These are phyloP conservation scores for Candida endomychidarum DNA, from an alignment of 805 yeast genomes.

Conservation along the genomic window DNA sequence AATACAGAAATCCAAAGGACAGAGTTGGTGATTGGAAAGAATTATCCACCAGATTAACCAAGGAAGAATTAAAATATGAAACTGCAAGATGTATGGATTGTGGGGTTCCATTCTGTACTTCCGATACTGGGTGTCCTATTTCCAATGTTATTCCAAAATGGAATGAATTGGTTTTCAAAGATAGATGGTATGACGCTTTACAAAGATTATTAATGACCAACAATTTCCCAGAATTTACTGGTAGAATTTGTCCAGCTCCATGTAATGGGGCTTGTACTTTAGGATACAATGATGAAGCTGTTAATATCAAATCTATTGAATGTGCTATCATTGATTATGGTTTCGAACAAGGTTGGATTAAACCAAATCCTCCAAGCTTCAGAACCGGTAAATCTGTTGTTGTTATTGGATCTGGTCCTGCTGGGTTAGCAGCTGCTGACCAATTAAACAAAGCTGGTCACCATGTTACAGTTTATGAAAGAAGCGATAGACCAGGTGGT, in stretches of 20 bases:
- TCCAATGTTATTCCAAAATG: constrained; percentile 97
- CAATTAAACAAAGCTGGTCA: constrained; percentile 97
- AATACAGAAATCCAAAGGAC: constrained; percentile 71
- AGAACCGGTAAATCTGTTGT: constrained; percentile 89
- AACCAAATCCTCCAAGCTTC: constrained; percentile 70
- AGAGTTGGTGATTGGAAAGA: constrained; percentile 93
- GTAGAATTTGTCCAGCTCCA: constrained; percentile 98
- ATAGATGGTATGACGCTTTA: constrained; percentile 91
- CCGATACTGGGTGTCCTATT: constrained; percentile 97
- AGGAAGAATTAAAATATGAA: constrained; percentile 84
- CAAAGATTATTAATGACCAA: constrained; percentile 92
- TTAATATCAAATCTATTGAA: constrained; percentile 94
- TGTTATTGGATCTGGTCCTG: constrained; percentile 93
- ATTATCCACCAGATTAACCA: constrained; percentile 73
- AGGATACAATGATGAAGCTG: constrained; percentile 92
- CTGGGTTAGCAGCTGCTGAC: constrained; percentile 96
- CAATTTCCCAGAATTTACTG: constrained; percentile 98
- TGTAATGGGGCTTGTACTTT: constrained; percentile 95
- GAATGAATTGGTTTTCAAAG: constrained; percentile 94
- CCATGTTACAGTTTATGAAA: constrained; percentile 84
- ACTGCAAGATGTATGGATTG: constrained; percentile 99
- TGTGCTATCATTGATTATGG: constrained; percentile 96
- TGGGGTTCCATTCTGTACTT: constrained; percentile 98
- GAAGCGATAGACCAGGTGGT: constrained; percentile 96
- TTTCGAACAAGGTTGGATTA: constrained; percentile 95